Base-by-base conservation (phyloP, 192 early-diverging fungal genomes). In the Dissophora globulifera region DNA sequence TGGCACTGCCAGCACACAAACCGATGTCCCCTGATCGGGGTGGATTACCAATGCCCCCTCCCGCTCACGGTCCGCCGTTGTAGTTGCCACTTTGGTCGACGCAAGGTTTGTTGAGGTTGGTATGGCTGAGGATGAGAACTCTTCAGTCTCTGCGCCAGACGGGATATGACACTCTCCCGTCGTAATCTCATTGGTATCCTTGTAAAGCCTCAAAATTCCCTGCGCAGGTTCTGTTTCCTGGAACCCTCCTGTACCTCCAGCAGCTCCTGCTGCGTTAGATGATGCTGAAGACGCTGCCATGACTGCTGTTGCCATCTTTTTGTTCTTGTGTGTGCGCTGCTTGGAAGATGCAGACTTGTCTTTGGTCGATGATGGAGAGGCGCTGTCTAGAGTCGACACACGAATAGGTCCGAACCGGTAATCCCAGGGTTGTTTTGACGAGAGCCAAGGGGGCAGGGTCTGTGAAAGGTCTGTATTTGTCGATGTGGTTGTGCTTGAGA, bases 1-100 rank as follows among this genome's bases (percentile, higher is more conserved):
- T 0, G 97, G 97, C 3, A 98, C 93, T 27, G 93, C 94, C 19
- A 98, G 80, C 1, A 96, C 85, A 51, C 88, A 88, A 6, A 98
- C 75, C 17, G 87, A 66, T 19, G 81, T 83, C 29, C 51, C 71
- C 11, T 74, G 58, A 26, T 81, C 75, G 11, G 72, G 72, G 26
- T 67, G 62, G 27, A 79, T 67, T 11, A 75, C 64, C 31, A 71
- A 59, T n/a, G 67, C 42, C 1, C 49, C 50, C 5, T 71, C 50
- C 12, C 56, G 26, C 6, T 66, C 35, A 15, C 30, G n/a, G 0
- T 17, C 47, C 4, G 33, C 15, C 3, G 25, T 42, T 29, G 48
- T 30, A 23, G 58, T 23, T 7, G 31, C 47, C 32, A 50, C 47
- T 27, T 40, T 19, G n/a, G n/a, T n/a, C n/a, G n/a, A n/a, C n/a